Conservation (phyloP, 176 grass and related monocot species). For the Oryza glaberrima region DNA sequence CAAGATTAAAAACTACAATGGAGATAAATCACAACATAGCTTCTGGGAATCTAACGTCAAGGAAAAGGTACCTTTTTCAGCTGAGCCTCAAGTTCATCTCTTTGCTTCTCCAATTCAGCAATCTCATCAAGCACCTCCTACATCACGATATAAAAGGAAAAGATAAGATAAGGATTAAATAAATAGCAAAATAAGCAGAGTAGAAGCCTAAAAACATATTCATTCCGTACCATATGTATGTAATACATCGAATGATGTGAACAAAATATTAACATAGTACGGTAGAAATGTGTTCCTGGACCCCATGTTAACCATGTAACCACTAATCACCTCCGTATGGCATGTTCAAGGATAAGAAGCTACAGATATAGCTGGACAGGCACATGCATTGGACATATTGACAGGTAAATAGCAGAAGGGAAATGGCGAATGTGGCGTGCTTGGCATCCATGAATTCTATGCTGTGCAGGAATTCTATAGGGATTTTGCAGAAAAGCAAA, state of each 20-base stretch:
- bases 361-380: not conserved
- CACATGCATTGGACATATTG: conserved; percentile 3
- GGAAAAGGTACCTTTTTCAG: conserved; percentile 67
- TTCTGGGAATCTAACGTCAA: not conserved
- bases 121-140: conserved; percentile 87
- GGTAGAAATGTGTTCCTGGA: not conserved
- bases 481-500: not conserved
- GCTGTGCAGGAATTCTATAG: not conserved
- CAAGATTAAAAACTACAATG: not conserved
- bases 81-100: conserved; percentile 85
- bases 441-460: not conserved
- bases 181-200: conserved; percentile 31
- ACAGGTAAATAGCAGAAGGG: not conserved
- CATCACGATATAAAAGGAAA: conserved; percentile 32
- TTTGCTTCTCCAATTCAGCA: conserved; percentile 84
- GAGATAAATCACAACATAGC: conserved; percentile 17
- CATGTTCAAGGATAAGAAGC: conserved; percentile 22
- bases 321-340: conserved; percentile 16
- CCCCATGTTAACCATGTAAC: conserved; percentile 25
- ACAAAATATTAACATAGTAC: not conserved
- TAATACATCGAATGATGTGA: conserved; percentile 14
- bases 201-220: conserved; percentile 7
- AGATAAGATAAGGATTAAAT: conserved; percentile 21
- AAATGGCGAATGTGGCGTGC: not conserved
- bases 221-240: not conserved